phyloP scores from a whole-genome alignment of 768 basidiomycete species.

The Suillus placidus region DNA sequence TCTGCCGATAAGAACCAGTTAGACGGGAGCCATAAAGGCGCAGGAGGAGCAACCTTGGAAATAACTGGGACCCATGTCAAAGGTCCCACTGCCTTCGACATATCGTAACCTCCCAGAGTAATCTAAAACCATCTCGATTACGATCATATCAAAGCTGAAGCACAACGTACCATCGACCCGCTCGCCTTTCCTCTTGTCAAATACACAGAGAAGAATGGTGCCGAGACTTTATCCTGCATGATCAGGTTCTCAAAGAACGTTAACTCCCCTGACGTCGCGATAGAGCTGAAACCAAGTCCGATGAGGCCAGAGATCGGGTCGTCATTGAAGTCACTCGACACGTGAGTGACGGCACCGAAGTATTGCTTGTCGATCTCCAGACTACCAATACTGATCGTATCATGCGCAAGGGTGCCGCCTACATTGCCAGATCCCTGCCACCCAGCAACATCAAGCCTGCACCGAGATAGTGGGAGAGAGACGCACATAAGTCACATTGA shows the following conservation, averaged over 20 bases:
- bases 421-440: conserved; percentile 57
- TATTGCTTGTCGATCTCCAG: conserved; percentile 49
- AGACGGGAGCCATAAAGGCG: not conserved
- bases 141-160: conserved; percentile 5
- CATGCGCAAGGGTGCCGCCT: conserved; percentile 49
- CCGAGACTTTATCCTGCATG: conserved; percentile 39
- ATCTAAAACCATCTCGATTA: not conserved
- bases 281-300: conserved; percentile 64
- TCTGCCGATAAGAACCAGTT: conserved; percentile 35
- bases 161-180: conserved; percentile 50
- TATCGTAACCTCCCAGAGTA: conserved; percentile 37
- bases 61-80: conserved; percentile 40
- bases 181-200: conserved; percentile 41
- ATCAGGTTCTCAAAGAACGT: conserved; percentile 73
- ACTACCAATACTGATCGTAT: conserved; percentile 52
- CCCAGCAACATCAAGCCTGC: not conserved
- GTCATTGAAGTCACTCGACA: conserved; percentile 51
- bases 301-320: conserved; percentile 62
- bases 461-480: not conserved
- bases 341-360: conserved; percentile 53
- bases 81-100: conserved; percentile 33
- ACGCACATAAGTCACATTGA: conserved; percentile 51
- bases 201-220: conserved; percentile 60
- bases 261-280: conserved; percentile 45
- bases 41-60: conserved; percentile 34